Percentiles rank a stretch among this genome's conserved stretches.
Conservation (phyloP, 495 filamentous ascomycete genomes). For the Daldinia loculata region DNA sequence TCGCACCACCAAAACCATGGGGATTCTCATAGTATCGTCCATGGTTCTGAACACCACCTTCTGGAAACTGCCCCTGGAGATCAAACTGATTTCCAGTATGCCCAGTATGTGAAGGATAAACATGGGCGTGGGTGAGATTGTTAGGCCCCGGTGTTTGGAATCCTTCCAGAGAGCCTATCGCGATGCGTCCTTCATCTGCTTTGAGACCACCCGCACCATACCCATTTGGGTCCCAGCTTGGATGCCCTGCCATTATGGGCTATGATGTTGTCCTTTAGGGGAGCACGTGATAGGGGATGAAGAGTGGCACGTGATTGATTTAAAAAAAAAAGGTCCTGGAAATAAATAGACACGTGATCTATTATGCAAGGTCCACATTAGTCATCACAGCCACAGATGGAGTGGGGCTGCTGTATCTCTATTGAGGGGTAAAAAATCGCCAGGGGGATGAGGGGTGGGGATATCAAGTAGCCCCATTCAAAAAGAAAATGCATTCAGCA, state of each 20-base stretch:
- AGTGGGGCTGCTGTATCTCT: neutral
- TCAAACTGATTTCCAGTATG: neutral
- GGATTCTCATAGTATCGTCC: neutral
- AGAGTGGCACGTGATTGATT: neutral
- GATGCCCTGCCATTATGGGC: neutral
- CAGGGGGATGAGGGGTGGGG: neutral
- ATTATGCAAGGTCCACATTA: neutral
- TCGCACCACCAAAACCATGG: neutral
- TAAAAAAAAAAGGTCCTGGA: no score
- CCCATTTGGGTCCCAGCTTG: neutral
- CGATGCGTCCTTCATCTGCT: neutral
- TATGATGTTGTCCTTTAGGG: neutral
- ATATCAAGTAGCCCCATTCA: neutral
- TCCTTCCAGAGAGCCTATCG: neutral
- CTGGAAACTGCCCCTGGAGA: neutral
- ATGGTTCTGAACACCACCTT: neutral
- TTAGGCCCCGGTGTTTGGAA: neutral
- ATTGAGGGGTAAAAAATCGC: neutral
- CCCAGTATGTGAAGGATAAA: neutral
- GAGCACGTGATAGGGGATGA: neutral
- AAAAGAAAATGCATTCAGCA: neutral
- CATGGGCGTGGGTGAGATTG: neutral
- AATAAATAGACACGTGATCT: neutral
- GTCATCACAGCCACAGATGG: neutral
- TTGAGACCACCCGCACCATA: neutral